phyloP scores from a whole-genome alignment of 2,329 filamentous ascomycete species.

The Sclerotinia spermophila region DNA sequence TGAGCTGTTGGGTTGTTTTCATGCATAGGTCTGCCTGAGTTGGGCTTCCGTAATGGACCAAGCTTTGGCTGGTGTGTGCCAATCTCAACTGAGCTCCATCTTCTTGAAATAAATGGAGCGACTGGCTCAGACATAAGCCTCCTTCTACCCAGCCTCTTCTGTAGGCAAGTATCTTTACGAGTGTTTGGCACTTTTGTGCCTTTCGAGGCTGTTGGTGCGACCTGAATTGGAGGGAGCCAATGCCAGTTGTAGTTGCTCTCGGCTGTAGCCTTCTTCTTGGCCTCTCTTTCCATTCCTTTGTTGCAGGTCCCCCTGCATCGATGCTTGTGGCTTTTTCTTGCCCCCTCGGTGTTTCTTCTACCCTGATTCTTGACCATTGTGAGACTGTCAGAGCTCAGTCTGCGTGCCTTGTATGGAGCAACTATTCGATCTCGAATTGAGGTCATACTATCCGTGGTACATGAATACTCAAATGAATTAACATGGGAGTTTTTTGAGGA shows the following conservation, averaged over 20 bases:
- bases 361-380: constrained; percentile 23
- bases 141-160: background rate
- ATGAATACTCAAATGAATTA: constrained; percentile 20
- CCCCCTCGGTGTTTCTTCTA: constrained; percentile 21
- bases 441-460: constrained; percentile 23
- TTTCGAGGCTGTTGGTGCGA: constrained; percentile 23
- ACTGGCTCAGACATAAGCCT: constrained; percentile 12
- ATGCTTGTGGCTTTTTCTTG: background rate
- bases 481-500: constrained; percentile 20
- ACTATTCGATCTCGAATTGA: constrained; percentile 13
- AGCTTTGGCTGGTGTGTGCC: constrained; percentile 19
- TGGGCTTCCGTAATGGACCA: background rate
- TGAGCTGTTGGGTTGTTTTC: background rate
- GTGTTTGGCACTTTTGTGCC: background rate
- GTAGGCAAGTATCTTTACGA: background rate
- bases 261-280: background rate
- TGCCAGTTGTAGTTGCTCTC: constrained; percentile 11
- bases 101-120: constrained; percentile 21
- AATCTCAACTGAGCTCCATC: constrained; percentile 33
- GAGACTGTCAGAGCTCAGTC: constrained; percentile 23
- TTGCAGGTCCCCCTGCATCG: constrained; percentile 16
- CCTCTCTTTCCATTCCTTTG: background rate
- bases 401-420: constrained; percentile 26
- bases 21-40: background rate
- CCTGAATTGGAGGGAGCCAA: constrained; percentile 20